Evolutionary conservation across 2,329 filamentous ascomycete species (phyloP).

Genomic region (Cladosporium sp.): DNA sequence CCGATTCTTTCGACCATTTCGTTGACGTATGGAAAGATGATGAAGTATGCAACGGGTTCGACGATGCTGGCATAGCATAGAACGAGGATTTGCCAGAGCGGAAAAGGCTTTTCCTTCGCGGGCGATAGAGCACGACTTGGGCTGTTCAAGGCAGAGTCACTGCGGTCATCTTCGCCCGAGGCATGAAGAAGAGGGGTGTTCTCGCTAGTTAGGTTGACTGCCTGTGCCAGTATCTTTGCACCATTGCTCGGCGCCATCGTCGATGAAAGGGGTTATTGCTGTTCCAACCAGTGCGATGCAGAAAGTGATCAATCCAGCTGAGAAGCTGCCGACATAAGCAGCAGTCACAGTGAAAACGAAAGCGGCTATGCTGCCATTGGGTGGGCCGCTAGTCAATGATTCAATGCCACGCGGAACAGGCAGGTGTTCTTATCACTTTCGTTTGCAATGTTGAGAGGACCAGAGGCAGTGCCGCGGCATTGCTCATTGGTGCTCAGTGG

Average conservation of each 20-base stretch:
- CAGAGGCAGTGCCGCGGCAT: neutral
- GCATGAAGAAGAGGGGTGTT: conserved; percentile 23
- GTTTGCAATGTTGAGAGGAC: neutral
- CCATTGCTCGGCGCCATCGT: neutral
- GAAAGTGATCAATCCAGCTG: neutral
- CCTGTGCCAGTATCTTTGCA: neutral
- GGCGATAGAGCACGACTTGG: conserved; percentile 1
- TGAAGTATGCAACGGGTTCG: conserved; percentile 79
- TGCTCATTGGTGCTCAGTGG: neutral
- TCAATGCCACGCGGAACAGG: neutral
- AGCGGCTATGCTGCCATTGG: neutral
- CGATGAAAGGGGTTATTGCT: neutral
- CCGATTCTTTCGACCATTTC: conserved; percentile 70
- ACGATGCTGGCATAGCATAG: conserved; percentile 70
- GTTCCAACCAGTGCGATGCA: neutral
- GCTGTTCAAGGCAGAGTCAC: neutral
- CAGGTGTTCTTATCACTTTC: neutral
- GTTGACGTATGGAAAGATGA: conserved; percentile 75
- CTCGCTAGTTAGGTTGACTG: conserved; percentile 18
- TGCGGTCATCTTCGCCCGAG: conserved; percentile 14
- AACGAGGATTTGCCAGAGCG: conserved; percentile 62
- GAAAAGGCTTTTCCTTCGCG: conserved; percentile 45
- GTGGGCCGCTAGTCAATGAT: neutral
- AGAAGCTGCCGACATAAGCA: neutral
- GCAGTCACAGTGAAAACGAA: neutral